phyloP scores from a whole-genome alignment of 306 rosid genomes.

The Sphenostylis stenocarpa region DNA sequence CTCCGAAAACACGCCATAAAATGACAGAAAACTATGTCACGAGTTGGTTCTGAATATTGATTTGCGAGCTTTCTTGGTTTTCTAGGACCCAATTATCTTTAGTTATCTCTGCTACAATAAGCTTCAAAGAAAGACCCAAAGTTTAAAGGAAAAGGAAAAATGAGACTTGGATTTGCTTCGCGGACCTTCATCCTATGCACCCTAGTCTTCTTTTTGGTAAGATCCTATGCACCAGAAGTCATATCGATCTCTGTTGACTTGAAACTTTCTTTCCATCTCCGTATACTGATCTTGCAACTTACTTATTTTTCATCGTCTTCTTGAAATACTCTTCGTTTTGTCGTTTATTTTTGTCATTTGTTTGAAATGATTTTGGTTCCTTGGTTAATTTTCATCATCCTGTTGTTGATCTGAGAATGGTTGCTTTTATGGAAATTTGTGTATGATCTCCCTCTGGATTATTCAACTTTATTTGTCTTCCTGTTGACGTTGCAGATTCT shows the following conservation, averaged over 20 bases:
- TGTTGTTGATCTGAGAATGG: background rate
- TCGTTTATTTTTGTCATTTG: background rate
- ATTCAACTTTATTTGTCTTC: background rate
- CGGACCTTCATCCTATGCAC: conserved; percentile 41
- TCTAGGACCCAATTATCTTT: background rate
- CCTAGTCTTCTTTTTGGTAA: conserved; percentile 43
- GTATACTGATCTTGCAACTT: background rate
- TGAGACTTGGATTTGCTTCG: conserved; percentile 32
- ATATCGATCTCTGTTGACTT: conserved; percentile 6
- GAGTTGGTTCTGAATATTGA: background rate
- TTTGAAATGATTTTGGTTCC: background rate
- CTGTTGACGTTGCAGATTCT: conserved; percentile 35
- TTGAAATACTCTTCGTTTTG: background rate
- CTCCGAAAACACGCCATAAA: background rate
- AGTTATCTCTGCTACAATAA: background rate
- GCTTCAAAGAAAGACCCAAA: background rate
- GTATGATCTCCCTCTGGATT: background rate
- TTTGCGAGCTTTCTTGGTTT: background rate
- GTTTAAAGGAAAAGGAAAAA: conserved; percentile 36
- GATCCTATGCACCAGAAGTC: conserved; percentile 11
- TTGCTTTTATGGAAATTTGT: background rate
- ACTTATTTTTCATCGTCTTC: background rate
- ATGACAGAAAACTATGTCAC: background rate
- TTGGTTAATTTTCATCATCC: background rate
- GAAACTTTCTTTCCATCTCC: background rate